Conservation (phyloP, 129 eudicot genomes). For the Flaveria ramosissima region DNA sequence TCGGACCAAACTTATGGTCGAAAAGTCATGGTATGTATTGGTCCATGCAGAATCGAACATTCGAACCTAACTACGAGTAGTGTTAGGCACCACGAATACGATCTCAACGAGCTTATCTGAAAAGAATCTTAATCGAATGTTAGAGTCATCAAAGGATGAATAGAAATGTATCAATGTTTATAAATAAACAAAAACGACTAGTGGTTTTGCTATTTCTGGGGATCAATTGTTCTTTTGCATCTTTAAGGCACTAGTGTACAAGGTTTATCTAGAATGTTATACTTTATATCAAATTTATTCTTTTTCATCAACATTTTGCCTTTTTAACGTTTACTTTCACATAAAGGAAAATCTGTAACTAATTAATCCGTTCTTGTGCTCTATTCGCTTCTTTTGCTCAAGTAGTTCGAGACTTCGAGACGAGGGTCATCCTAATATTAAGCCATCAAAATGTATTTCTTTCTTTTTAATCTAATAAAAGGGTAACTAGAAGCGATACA, state of each 20-base stretch:
- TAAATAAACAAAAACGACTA: not conserved
- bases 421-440: too few relatives aligned
- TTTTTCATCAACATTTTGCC: too few relatives aligned
- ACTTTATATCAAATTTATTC: too few relatives aligned
- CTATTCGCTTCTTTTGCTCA: not conserved
- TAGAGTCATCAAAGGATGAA: not conserved
- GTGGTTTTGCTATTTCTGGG: not conserved
- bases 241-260: not conserved
- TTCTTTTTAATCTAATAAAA: too few relatives aligned
- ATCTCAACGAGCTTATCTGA: constrained; percentile 8
- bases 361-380: not conserved
- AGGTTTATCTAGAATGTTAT: not conserved
- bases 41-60: not conserved
- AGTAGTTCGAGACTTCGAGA: too few relatives aligned
- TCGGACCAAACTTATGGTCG: constrained; percentile 23
- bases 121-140: constrained; percentile 22
- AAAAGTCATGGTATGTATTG: constrained; percentile 22
- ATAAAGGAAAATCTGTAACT: not conserved
- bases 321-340: not conserved
- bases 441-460: too few relatives aligned
- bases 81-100: constrained; percentile 15
- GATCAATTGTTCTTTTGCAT: not conserved
- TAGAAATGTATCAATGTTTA: not conserved
- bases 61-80: not conserved
- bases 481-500: too few relatives aligned